Conservation (phyloP, 2,329 filamentous ascomycete species). For the Xylariaceae sp. region DNA sequence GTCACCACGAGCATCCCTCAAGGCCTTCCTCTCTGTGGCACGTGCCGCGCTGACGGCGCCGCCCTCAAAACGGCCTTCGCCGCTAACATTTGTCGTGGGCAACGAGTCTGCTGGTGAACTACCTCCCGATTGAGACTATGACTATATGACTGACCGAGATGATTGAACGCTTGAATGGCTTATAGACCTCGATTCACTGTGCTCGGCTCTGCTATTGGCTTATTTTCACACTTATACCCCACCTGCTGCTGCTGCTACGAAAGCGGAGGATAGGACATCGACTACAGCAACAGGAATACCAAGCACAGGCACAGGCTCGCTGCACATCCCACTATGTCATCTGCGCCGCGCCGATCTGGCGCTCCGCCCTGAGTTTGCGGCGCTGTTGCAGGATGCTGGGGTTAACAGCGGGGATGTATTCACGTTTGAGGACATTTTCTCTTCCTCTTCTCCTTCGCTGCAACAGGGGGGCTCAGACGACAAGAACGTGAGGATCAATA, state of each 20-base stretch:
- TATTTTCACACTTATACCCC: conserved; percentile 64
- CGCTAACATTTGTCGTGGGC: conserved; percentile 60
- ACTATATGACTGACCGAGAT: not conserved
- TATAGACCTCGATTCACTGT: conserved; percentile 75
- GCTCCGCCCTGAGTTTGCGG: conserved; percentile 68
- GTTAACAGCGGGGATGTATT: conserved; percentile 60
- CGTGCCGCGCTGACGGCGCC: conserved; percentile 23
- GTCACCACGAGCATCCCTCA: conserved; percentile 15
- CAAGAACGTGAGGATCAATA: not conserved
- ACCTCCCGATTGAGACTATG: not conserved
- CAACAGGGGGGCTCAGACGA: conserved; percentile 7
- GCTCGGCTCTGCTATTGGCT: conserved; percentile 67
- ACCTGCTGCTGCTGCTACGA: conserved; percentile 26
- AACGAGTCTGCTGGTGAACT: conserved; percentile 61
- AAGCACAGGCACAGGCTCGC: conserved; percentile 9
- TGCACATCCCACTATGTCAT: conserved; percentile 72
- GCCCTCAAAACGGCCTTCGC: conserved; percentile 40
- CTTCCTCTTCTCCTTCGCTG: no score
- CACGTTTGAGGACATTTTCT: conserved; percentile 58
- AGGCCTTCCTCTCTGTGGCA: conserved; percentile 16
- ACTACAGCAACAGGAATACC: not conserved
- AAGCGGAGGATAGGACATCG: not conserved
- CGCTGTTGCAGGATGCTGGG: conserved; percentile 59
- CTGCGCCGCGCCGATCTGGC: conserved; percentile 63
- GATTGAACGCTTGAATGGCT: not conserved